Evolutionary conservation across 345 rosid species (phyloP).

Genomic region (Bruguiera sexangula): DNA sequence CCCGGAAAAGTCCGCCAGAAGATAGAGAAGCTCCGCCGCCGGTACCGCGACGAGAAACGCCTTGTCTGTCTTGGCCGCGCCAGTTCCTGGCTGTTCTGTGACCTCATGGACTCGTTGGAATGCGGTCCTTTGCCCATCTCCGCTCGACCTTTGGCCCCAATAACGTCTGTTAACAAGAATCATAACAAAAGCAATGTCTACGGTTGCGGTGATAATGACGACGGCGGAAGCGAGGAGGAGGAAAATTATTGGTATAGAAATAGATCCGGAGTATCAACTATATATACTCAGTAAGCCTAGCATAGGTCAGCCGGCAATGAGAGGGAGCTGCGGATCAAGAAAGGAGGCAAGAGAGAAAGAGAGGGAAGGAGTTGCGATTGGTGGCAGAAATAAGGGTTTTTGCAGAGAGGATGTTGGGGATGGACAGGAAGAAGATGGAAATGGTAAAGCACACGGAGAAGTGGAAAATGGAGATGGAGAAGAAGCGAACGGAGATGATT

Average conservation of each 20-base stretch:
- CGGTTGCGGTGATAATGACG: no score
- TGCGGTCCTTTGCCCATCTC: constrained; percentile 59
- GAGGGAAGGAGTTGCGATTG: constrained; percentile 31
- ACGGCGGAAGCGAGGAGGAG: constrained; percentile 15
- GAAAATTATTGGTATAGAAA: constrained; percentile 32
- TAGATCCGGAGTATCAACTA: constrained; percentile 55
- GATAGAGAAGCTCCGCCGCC: constrained; percentile 82
- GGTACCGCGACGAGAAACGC: constrained; percentile 56
- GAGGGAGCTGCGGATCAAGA: constrained; percentile 16
- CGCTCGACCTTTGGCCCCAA: constrained; percentile 42
- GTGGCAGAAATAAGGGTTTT: constrained; percentile 57
- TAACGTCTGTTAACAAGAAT: constrained; percentile 16
- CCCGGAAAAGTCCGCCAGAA: constrained; percentile 49
- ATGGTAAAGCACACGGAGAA: constrained; percentile 54
- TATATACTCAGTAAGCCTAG: constrained; percentile 54
- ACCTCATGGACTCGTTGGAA: constrained; percentile 69
- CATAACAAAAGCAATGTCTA: no score
- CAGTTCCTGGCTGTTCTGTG: constrained; percentile 54
- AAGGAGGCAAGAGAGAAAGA: constrained; percentile 14
- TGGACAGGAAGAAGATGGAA: constrained; percentile 74
- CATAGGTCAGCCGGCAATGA: constrained; percentile 39
- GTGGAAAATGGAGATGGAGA: constrained; percentile 68
- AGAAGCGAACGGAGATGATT: constrained; percentile 49
- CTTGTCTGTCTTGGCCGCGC: constrained; percentile 25
- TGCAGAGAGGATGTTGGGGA: constrained; percentile 46